phyloP scores from a whole-genome alignment of 1,284 basidiomycete species.

The Cryptococcus depauperatus region DNA sequence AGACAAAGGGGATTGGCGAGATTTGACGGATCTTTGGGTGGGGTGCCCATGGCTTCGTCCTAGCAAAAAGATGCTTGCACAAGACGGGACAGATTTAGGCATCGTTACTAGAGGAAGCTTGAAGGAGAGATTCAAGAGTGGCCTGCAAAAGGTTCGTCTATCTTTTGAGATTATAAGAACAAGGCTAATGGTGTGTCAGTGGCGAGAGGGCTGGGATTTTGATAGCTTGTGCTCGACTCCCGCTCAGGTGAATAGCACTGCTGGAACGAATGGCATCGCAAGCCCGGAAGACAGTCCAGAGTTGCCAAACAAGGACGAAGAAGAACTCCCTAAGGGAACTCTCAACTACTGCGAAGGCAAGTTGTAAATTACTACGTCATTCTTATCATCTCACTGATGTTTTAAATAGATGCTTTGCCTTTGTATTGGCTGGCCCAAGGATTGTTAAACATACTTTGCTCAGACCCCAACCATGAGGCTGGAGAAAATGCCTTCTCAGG shows the following conservation, averaged over 20 bases:
- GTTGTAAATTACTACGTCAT: slow-evolving; percentile 1
- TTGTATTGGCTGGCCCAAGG: slow-evolving; percentile 46
- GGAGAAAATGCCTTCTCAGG: slow-evolving; percentile 32
- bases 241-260: not conserved
- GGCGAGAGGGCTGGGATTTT: slow-evolving; percentile 14
- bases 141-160: slow-evolving; percentile 36
- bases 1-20: slow-evolving; percentile 42
- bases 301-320: not conserved
- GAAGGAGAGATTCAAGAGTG: slow-evolving; percentile 29
- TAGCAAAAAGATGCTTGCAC: slow-evolving; percentile 22
- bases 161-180: no score
- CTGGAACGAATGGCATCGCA: not conserved
- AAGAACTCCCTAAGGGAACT: slow-evolving; percentile 6
- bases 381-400: not conserved
- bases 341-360: slow-evolving; percentile 39
- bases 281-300: slow-evolving; percentile 3
- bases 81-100: slow-evolving; percentile 30
- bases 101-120: slow-evolving; percentile 26
- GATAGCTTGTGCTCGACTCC: slow-evolving; percentile 38
- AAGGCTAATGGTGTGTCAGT: not conserved
- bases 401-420: slow-evolving; percentile 45
- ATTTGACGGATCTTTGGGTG: slow-evolving; percentile 43
- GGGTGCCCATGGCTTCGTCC: slow-evolving; percentile 31
- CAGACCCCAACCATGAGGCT: slow-evolving; percentile 15
- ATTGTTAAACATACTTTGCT: slow-evolving; percentile 38